phyloP scores from a whole-genome alignment of 2,329 filamentous ascomycete species.

The Fusarium globosum region DNA sequence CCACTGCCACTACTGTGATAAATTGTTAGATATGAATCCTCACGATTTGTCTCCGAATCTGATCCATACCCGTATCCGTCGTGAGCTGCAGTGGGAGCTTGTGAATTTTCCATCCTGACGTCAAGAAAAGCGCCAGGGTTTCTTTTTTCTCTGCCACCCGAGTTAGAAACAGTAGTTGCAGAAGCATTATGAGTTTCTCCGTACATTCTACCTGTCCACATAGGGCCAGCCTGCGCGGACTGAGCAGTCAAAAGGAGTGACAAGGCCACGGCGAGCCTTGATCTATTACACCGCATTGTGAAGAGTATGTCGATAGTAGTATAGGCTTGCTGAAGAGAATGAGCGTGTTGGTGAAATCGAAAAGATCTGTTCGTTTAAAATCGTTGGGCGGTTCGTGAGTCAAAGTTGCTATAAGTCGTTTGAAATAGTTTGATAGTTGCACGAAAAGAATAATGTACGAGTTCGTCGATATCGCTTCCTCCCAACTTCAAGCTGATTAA shows the following conservation, averaged over 20 bases:
- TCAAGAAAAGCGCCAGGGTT: constrained; percentile 32
- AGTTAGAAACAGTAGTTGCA: constrained; percentile 9
- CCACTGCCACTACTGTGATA: constrained; percentile 22
- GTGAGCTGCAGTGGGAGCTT: constrained; percentile 28
- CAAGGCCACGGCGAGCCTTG: constrained; percentile 37
- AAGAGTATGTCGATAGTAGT: background rate
- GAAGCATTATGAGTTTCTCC: constrained; percentile 6
- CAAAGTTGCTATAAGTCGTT: constrained; percentile 19
- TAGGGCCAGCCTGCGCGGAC: constrained; percentile 51
- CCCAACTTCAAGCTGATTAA: constrained; percentile 25
- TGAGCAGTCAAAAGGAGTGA: constrained; percentile 46
- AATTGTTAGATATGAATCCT: constrained; percentile 17
- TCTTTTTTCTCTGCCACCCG: constrained; percentile 33
- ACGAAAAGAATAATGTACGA: constrained; percentile 1
- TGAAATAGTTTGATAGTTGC: constrained; percentile 5
- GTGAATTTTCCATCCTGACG: constrained; percentile 24
- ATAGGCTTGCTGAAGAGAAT: background rate
- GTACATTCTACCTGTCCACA: constrained; percentile 49
- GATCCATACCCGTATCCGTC: constrained; percentile 34
- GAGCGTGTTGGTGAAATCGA: constrained; percentile 12
- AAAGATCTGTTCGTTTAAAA: constrained; percentile 10
- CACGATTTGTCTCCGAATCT: background rate
- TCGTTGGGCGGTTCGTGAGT: constrained; percentile 27
- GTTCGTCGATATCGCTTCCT: constrained; percentile 10
- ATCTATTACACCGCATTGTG: constrained; percentile 40